A percentile compares a stretch with the other conserved stretches of the same genome.
phyloP scores from a whole-genome alignment of 352 stramenopile species.

The Phytophthora citricola region DNA sequence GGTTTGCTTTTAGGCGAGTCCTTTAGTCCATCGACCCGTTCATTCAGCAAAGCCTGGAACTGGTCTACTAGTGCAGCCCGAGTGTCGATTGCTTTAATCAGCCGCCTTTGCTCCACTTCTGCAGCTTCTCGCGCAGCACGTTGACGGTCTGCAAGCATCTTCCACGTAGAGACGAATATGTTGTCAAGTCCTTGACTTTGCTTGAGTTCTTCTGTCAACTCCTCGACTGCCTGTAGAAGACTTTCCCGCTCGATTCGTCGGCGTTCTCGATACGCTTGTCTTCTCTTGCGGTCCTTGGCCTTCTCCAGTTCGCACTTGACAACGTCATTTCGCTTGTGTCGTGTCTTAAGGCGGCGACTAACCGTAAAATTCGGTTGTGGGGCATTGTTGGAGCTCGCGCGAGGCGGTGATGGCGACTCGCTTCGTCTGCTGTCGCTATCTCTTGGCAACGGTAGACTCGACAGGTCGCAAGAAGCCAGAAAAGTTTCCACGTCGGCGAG shows the following conservation, averaged over 20 bases:
- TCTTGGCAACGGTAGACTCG: not conserved
- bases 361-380: not conserved
- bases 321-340: not conserved
- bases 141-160: constrained; percentile 18
- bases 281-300: constrained; percentile 11
- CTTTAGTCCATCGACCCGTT: not conserved
- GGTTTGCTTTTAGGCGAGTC: not conserved
- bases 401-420: no score
- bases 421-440: not conserved
- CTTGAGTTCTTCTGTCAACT: constrained; percentile 12
- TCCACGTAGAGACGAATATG: constrained; percentile 9
- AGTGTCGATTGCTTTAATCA: constrained; percentile 6
- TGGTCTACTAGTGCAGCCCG: constrained; percentile 1
- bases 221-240: constrained; percentile 11
- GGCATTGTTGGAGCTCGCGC: not conserved
- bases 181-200: not conserved
- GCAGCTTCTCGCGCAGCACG: constrained; percentile 5
- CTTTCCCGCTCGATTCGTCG: constrained; percentile 8
- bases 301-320: constrained; percentile 2
- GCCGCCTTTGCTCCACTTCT: constrained; percentile 14
- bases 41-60: constrained; percentile 7
- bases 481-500: constrained; percentile 12
- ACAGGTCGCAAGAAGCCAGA: not conserved
- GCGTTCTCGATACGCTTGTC: constrained; percentile 12
- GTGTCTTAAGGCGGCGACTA: not conserved